Evolutionary conservation across 805 yeast species (phyloP), one percentile per base, ranked within the genome.

Genomic region (Saccharomycopsis sp.): DNA sequence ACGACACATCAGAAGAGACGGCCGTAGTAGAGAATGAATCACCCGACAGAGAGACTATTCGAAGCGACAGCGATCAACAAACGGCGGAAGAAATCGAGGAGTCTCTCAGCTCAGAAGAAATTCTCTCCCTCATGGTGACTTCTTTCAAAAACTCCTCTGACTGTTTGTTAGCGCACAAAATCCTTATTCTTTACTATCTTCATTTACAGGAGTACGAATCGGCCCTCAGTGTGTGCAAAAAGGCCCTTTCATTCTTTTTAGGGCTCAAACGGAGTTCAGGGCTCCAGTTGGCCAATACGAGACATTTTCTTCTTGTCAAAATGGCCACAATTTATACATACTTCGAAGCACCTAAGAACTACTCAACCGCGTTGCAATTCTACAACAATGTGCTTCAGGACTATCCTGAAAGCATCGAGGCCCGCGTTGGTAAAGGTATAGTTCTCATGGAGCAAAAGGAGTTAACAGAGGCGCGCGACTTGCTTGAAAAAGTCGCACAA

Each of bases 271-370:
- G 78, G 53, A 68, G 71, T 7, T 71, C 80, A 2, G 84, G 85
- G 0, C 71, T 78, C 5, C 66, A 70, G 8, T 73, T 89, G 46
- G 67, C 68, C 0, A 72, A 82, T 61, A 76, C 91, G 1, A 81
- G 77, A 62, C 77, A 76, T 54, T 87, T 83, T 54, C 71, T 89
- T 21, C 74, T 86, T 7, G 77, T 90, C 41, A 75, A 81, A 23
- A 74, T 89, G 56, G 98, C 94, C 0, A 79, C 84, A 0, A 78
- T 87, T 1, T 89, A 91, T 66, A 88, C 96, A 0, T 86, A 89
- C 66, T 80, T 84, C 66, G 97, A 92, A 68, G 87, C 97, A 0
- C 99, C 98, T 9, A 90, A 90, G 69, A 88, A 92, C 70, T 89
- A 82, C 66, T 75, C 80, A 1, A 76, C 84, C 24, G 98, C 99